phyloP scores from a whole-genome alignment of 371 early-diverging fungal genomes.

The Mucor irregularis region DNA sequence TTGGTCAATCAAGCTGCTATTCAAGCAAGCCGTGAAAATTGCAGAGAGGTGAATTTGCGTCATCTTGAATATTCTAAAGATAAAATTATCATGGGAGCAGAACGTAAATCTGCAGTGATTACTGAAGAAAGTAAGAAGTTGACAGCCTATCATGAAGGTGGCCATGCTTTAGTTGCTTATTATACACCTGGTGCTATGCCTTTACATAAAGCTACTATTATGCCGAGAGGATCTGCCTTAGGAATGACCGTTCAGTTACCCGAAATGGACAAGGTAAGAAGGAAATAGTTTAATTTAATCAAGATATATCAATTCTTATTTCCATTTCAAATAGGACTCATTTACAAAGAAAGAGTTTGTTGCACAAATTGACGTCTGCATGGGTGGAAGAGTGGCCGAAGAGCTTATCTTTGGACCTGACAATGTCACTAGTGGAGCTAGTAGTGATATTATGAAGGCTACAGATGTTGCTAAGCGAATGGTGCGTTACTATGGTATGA shows the following conservation, averaged over 20 bases:
- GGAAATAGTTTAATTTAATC: background rate
- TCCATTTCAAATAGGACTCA: slow-evolving; percentile 50
- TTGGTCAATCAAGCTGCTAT: slow-evolving; percentile 96
- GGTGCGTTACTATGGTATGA: slow-evolving; percentile 95
- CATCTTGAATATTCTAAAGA: slow-evolving; percentile 97
- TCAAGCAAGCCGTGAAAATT: slow-evolving; percentile 81
- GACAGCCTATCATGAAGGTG: slow-evolving; percentile 98
- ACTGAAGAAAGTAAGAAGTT: slow-evolving; percentile 83
- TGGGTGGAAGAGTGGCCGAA: slow-evolving; percentile 98
- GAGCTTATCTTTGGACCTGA: slow-evolving; percentile 92
- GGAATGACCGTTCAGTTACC: slow-evolving; percentile 96
- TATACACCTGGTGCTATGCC: slow-evolving; percentile 96
- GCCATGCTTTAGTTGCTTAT: slow-evolving; percentile 94
- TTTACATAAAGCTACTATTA: slow-evolving; percentile 98
- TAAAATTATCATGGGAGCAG: slow-evolving; percentile 96
- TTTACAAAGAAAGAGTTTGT: slow-evolving; percentile 81
- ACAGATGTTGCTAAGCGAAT: slow-evolving; percentile 89
- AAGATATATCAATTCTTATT: background rate
- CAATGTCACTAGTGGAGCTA: slow-evolving; percentile 94
- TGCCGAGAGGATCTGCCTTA: slow-evolving; percentile 92
- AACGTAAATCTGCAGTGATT: slow-evolving; percentile 89
- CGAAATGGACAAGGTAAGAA: slow-evolving; percentile 80
- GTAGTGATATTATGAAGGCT: slow-evolving; percentile 90
- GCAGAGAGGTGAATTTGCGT: slow-evolving; percentile 65
- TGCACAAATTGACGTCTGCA: slow-evolving; percentile 93